A percentile compares a stretch with the other conserved stretches of the same genome.
Evolutionary conservation across 371 early-diverging fungal species (phyloP).

Genomic region (Conidiobolus incongruus): DNA sequence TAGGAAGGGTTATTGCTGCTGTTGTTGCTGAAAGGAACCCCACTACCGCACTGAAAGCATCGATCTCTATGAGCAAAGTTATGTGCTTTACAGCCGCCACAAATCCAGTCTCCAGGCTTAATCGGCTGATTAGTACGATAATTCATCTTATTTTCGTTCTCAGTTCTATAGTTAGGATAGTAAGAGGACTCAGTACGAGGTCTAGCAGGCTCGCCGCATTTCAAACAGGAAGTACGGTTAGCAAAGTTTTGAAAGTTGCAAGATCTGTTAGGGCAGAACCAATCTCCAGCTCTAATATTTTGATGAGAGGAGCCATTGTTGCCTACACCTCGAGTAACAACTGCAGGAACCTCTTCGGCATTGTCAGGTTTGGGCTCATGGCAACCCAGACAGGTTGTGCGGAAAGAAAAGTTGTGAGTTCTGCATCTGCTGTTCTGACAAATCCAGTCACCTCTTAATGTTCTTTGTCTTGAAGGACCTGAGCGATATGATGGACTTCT

Average conservation of each 20-base stretch:
- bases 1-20: no score
- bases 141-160: no score
- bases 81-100: constrained; percentile 40
- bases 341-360: no score
- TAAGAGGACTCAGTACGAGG: background rate
- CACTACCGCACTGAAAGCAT: constrained; percentile 44
- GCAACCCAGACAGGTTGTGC: constrained; percentile 32
- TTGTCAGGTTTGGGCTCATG: background rate
- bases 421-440: constrained; percentile 38
- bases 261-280: background rate
- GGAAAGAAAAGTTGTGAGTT: constrained; percentile 54
- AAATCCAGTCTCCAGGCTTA: constrained; percentile 61
- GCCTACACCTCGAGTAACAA: no score
- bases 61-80: constrained; percentile 44
- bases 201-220: background rate
- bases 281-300: constrained; percentile 6
- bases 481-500: no score
- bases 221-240: background rate
- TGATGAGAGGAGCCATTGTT: constrained; percentile 10
- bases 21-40: constrained; percentile 12
- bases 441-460: constrained; percentile 20
- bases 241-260: background rate
- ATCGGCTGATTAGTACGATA: no score
- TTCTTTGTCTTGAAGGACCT: background rate
- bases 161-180: constrained; percentile 12